A percentile compares a stretch with the other conserved stretches of the same genome.
Conservation (phyloP, 2,329 filamentous ascomycete genomes). For the Trichoderma hamatum region DNA sequence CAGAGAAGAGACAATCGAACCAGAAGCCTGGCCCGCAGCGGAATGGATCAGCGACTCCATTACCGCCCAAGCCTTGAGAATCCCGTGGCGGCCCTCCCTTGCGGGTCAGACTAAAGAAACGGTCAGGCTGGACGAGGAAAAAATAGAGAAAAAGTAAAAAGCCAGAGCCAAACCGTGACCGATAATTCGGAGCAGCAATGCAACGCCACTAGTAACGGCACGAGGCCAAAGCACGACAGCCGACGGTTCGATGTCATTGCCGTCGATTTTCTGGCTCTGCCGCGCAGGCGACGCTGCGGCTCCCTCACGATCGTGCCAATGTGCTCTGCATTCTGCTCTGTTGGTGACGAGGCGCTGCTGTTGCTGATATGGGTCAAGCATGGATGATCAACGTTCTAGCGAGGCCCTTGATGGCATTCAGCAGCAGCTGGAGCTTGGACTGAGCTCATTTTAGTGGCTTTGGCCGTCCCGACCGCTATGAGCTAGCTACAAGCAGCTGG, state of each 20-base stretch:
- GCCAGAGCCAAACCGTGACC: constrained; percentile 4
- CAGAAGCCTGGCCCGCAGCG: neutral
- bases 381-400: neutral
- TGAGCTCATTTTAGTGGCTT: neutral
- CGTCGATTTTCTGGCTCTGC: neutral
- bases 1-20: neutral
- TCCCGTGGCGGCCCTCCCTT: constrained; percentile 1
- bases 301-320: neutral
- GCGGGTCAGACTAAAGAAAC: constrained; percentile 8
- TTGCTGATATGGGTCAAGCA: neutral
- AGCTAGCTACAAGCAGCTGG: neutral
- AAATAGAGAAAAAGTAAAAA: neutral
- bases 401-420: neutral
- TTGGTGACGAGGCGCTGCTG: neutral
- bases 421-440: neutral
- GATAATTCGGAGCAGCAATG: constrained; percentile 17
- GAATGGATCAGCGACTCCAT: constrained; percentile 2
- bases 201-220: neutral
- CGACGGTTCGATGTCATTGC: constrained; percentile 5
- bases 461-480: constrained; percentile 1
- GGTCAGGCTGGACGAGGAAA: neutral
- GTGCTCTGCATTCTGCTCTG: neutral
- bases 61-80: neutral
- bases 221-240: constrained; percentile 14
- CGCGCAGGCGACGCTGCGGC: neutral